Evolutionary conservation across 306 rosid species (phyloP).

Genomic region (Quercus alba): DNA sequence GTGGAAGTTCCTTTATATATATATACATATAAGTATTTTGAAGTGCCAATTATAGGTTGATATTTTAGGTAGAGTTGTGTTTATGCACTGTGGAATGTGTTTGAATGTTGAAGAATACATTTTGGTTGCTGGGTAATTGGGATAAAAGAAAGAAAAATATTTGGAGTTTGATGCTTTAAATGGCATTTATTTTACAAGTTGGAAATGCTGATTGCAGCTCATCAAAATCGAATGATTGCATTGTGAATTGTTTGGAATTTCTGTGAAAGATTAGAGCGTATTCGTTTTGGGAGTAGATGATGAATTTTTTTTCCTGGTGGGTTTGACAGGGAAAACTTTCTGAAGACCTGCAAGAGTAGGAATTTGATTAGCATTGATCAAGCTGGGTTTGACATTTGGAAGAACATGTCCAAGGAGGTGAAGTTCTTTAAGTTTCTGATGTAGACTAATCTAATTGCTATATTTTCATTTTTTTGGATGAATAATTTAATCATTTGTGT

Average conservation of each 20-base stretch:
- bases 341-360: conserved; percentile 5
- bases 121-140: background rate
- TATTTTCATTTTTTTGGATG: background rate
- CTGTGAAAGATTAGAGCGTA: background rate
- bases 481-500: background rate
- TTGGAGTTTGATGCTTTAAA: background rate
- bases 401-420: conserved; percentile 50
- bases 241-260: background rate
- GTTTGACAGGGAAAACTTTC: conserved; percentile 43
- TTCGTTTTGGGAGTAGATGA: conserved; percentile 2
- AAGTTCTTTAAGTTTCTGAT: background rate
- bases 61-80: background rate
- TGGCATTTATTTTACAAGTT: background rate
- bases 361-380: conserved; percentile 32
- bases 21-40: too few relatives aligned
- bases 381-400: conserved; percentile 54
- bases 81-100: background rate
- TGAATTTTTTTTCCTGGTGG: background rate
- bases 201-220: background rate
- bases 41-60: too few relatives aligned
- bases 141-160: background rate
- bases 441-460: background rate
- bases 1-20: too few relatives aligned
- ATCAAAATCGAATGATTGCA: background rate
- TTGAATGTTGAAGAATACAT: background rate